phyloP scores from a whole-genome alignment of 2,329 filamentous ascomycete species.

The Teratosphaeria viscida region DNA sequence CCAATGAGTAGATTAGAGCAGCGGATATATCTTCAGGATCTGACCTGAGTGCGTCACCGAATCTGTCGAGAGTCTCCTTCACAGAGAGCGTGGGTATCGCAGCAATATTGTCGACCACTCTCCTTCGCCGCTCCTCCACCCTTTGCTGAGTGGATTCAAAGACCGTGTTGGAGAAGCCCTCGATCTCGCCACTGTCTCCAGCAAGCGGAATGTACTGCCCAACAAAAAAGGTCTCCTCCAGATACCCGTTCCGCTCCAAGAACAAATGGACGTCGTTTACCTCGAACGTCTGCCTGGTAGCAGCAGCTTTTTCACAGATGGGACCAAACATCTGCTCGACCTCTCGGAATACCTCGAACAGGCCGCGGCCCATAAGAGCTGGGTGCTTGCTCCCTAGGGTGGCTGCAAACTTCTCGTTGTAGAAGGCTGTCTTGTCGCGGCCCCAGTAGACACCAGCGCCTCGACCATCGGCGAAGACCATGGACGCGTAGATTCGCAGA shows the following conservation, averaged over 20 bases:
- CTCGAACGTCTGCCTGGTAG: slow-evolving; percentile 10
- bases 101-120: slow-evolving; percentile 7
- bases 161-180: slow-evolving; percentile 15
- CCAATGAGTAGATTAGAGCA: slow-evolving; percentile 10
- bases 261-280: slow-evolving; percentile 10
- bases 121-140: slow-evolving; percentile 8
- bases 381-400: slow-evolving; percentile 22
- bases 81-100: slow-evolving; percentile 1
- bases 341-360: slow-evolving; percentile 11
- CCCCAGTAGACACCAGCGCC: slow-evolving; percentile 18
- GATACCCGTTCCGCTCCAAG: slow-evolving; percentile 7
- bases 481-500: slow-evolving; percentile 11
- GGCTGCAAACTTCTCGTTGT: slow-evolving; percentile 28
- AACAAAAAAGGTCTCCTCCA: slow-evolving; percentile 15
- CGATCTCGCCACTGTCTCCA: slow-evolving; percentile 9
- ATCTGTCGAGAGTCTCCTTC: slow-evolving; percentile 4
- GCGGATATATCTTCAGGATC: slow-evolving; percentile 10
- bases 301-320: slow-evolving; percentile 5
- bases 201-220: slow-evolving; percentile 14
- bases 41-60: slow-evolving; percentile 6
- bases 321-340: not conserved
- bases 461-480: slow-evolving; percentile 14
- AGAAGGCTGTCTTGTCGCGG: slow-evolving; percentile 24
- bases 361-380: slow-evolving; percentile 3
- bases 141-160: slow-evolving; percentile 10